Percentiles rank a stretch among this genome's conserved stretches.
These are phyloP conservation scores for rapeseed (Brassica napus) DNA, from an alignment of 345 rosid species.

Conservation along the genomic window DNA sequence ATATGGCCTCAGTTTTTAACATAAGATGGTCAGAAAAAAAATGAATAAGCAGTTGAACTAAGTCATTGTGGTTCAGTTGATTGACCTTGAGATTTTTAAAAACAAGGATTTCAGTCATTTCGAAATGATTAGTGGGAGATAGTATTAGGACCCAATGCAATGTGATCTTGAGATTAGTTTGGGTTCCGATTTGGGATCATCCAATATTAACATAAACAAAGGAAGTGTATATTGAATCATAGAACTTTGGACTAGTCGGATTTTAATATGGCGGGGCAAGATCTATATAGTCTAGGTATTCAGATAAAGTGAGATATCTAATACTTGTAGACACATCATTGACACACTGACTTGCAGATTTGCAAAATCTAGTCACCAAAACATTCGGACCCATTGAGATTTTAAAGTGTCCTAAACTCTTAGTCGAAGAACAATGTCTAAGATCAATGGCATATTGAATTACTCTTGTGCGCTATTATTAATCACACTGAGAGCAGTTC, in stretches of 20 bases:
- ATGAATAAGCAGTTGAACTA: not conserved
- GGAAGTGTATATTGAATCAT: not conserved
- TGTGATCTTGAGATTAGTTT: not conserved
- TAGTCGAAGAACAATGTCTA: not conserved
- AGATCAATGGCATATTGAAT: not conserved
- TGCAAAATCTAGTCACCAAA: not conserved
- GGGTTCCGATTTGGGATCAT: not conserved
- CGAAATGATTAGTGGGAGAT: not conserved
- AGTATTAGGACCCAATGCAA: not conserved
- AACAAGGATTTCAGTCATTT: not conserved
- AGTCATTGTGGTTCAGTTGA: not conserved
- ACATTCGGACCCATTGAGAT: constrained; percentile 9
- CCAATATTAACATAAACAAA: not conserved
- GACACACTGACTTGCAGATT: not conserved
- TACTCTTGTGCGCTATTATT: not conserved
- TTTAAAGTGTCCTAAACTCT: not conserved
- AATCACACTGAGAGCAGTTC: not conserved
- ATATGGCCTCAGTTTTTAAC: not conserved
- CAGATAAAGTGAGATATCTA: not conserved
- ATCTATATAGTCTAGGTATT: not conserved
- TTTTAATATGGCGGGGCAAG: not conserved
- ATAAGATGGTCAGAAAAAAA: not conserved
- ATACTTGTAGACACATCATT: not conserved
- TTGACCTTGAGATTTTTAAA: not conserved
- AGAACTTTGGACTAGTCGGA: not conserved